Conservation (phyloP, 305 asterid species). For the Solanum hybrid region DNA sequence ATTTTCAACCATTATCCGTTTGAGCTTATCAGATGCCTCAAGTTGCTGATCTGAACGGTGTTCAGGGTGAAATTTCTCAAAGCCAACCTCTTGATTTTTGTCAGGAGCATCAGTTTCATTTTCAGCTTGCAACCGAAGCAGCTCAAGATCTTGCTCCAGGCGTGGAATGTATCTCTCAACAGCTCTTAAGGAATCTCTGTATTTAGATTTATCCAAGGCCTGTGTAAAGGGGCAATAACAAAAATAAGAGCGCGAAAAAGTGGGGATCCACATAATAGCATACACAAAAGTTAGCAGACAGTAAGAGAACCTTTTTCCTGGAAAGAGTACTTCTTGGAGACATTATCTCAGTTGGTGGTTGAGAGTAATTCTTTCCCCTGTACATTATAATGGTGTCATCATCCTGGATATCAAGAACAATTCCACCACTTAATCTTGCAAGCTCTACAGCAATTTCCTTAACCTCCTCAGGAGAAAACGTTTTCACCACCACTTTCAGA, state of each 20-base stretch:
- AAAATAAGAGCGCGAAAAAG: neutral
- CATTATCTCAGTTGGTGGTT: slow-evolving; percentile 96
- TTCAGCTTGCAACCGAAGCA: slow-evolving; percentile 67
- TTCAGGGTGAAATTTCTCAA: slow-evolving; percentile 21
- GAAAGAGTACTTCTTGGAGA: slow-evolving; percentile 79
- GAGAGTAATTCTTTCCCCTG: slow-evolving; percentile 88
- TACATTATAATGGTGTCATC: slow-evolving; percentile 74
- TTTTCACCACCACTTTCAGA: slow-evolving; percentile 75
- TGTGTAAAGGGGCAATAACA: slow-evolving; percentile 14
- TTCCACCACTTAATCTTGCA: slow-evolving; percentile 96
- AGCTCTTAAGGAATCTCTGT: slow-evolving; percentile 79
- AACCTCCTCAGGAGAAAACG: slow-evolving; percentile 82
- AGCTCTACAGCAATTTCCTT: slow-evolving; percentile 78
- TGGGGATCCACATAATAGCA: neutral
- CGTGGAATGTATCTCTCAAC: slow-evolving; percentile 66
- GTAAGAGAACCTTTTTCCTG: slow-evolving; percentile 60
- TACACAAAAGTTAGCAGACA: neutral
- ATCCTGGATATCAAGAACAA: slow-evolving; percentile 85
- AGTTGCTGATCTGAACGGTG: slow-evolving; percentile 16
- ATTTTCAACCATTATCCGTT: slow-evolving; percentile 44
- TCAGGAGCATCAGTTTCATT: slow-evolving; percentile 10
- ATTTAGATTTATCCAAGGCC: slow-evolving; percentile 95
- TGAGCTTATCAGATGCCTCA: slow-evolving; percentile 50
- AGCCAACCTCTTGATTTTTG: slow-evolving; percentile 20
- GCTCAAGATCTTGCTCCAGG: slow-evolving; percentile 79